Percentiles rank a stretch among this genome's conserved stretches.
Conservation (phyloP, 306 rosid genomes). For the Trifolium repens region DNA sequence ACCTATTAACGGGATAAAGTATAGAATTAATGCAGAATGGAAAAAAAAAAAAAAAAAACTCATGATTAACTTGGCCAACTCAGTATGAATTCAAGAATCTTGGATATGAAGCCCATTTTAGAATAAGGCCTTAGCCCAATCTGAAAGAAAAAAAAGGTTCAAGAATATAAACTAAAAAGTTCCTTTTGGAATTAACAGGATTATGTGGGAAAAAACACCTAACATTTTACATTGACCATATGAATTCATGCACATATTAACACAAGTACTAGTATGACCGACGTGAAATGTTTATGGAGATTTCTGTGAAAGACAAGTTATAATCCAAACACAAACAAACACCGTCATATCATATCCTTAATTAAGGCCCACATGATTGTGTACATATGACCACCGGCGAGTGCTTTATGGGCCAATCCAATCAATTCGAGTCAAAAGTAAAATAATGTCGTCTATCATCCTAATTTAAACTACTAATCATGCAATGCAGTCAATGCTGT, state of each 20-base stretch:
- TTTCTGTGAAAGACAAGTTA: constrained; percentile 26
- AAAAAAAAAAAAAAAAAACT: no score
- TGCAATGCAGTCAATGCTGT: constrained; percentile 25
- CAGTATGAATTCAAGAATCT: no score
- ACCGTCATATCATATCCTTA: constrained; percentile 46
- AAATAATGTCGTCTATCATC: constrained; percentile 35
- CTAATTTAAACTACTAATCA: background rate
- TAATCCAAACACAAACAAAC: background rate
- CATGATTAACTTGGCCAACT: no score
- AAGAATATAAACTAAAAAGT: background rate
- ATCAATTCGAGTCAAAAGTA: constrained; percentile 43
- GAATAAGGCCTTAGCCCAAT: no score
- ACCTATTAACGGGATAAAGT: no score
- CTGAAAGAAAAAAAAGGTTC: no score
- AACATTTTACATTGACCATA: constrained; percentile 23
- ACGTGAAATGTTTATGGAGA: constrained; percentile 20
- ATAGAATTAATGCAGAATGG: no score
- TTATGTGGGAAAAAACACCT: background rate
- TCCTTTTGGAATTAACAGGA: background rate
- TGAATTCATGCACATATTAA: background rate
- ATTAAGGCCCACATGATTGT: constrained; percentile 46
- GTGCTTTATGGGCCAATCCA: constrained; percentile 44
- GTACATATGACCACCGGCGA: constrained; percentile 28
- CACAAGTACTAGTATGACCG: background rate
- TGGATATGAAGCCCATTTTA: no score